Evolutionary conservation across 805 yeast species (phyloP).

Genomic region (Yamadazyma laniorum): DNA sequence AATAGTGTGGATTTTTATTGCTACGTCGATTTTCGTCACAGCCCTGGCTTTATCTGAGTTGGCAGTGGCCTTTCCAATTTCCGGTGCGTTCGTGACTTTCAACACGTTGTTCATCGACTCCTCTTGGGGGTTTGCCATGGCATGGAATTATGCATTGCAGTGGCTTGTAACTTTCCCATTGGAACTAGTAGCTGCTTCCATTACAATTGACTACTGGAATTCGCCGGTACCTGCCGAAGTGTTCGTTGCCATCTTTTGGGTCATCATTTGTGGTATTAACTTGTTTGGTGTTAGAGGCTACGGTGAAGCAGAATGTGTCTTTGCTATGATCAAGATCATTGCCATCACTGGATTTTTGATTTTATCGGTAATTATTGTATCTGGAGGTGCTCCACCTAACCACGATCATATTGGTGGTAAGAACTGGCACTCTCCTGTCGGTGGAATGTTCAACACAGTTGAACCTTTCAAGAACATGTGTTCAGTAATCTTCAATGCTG

Average conservation of each 20-base stretch:
- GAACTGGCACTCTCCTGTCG: conserved; percentile 54
- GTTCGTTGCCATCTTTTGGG: conserved; percentile 56
- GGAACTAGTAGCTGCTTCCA: conserved; percentile 36
- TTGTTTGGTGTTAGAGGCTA: conserved; percentile 64
- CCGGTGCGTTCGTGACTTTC: conserved; percentile 64
- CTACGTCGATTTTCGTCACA: conserved; percentile 52
- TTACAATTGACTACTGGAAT: conserved; percentile 33
- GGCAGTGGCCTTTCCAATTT: conserved; percentile 59
- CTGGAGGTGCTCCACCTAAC: conserved; percentile 60
- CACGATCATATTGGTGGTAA: conserved; percentile 58
- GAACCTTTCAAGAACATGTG: conserved; percentile 61
- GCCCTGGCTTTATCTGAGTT: conserved; percentile 60
- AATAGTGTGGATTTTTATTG: conserved; percentile 54
- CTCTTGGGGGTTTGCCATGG: conserved; percentile 62
- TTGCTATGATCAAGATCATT: conserved; percentile 53
- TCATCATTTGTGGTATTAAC: conserved; percentile 49
- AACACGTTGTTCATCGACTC: conserved; percentile 57
- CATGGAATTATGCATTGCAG: conserved; percentile 44
- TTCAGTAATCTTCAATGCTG: conserved; percentile 56
- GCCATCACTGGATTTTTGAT: conserved; percentile 61
- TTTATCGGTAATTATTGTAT: conserved; percentile 50
- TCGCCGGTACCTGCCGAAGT: conserved; percentile 45
- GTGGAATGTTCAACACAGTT: conserved; percentile 46
- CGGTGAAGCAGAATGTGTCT: conserved; percentile 65
- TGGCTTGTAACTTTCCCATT: conserved; percentile 38